Evolutionary conservation across 129 eudicot species (phyloP).

Genomic region (Ambrosia trifida): DNA sequence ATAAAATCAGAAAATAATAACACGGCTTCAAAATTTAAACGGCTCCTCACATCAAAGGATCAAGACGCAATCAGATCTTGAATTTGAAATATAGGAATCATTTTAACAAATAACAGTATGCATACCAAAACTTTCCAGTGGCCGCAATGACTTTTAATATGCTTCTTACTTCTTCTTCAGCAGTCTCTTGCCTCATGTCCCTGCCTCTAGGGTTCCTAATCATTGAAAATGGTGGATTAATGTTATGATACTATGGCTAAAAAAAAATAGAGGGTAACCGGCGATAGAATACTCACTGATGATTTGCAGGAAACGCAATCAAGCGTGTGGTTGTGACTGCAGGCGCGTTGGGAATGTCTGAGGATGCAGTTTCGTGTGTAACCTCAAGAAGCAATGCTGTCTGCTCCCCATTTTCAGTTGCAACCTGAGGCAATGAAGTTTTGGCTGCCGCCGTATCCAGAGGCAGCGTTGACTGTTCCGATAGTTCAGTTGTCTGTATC

Average conservation of each 20-base stretch:
- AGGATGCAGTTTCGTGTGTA: no score
- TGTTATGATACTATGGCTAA: neutral
- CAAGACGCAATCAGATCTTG: neutral
- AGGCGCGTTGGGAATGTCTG: no score
- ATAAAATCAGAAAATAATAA: neutral
- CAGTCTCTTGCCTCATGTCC: constrained; percentile 42
- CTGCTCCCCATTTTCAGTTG: no score
- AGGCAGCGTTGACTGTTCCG: no score
- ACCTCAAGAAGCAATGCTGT: no score
- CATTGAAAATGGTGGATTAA: neutral
- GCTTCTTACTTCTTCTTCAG: constrained; percentile 54
- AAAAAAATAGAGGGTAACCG: no score
- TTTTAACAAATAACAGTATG: neutral
- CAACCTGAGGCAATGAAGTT: no score
- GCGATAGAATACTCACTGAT: no score
- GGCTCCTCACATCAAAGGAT: neutral
- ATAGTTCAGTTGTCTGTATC: no score
- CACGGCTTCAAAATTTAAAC: neutral
- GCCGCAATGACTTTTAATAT: constrained; percentile 64
- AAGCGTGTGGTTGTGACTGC: no score
- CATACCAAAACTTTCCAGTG: constrained; percentile 89
- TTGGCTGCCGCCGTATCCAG: no score
- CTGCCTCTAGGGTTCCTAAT: constrained; percentile 7
- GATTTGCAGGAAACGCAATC: no score
- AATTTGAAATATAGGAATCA: neutral